Evolutionary conservation across 495 filamentous ascomycete species (phyloP), one percentile per base, ranked within the genome.

Genomic region (Aspergillus baeticus): DNA sequence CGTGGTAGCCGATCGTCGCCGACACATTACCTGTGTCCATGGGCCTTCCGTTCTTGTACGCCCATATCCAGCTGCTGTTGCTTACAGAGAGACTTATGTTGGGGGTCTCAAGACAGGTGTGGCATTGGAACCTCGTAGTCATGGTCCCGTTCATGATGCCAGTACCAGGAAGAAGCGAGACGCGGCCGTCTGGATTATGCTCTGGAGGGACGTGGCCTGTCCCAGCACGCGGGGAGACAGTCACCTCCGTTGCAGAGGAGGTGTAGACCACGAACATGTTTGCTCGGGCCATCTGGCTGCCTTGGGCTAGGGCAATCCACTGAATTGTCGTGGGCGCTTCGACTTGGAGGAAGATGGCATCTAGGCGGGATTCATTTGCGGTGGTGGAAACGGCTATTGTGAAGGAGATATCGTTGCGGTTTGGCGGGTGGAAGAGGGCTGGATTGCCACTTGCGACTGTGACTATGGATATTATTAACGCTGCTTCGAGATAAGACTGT

Each of bases 191-290:
- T 6, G 70, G 66, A 64, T 85, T 75, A 48, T 69, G 69, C 8
- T 54, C 17, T 0, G 86, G 86, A 64, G 77, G 64, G n/a, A 64
- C 45, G 59, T 86, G 68, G 10, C 72, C 74, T 13, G 58, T 63
- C 20, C 80, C 80, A 14, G 66, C 61, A n/a, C 86, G 77, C 4
- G 82, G 76, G 21, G 84, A 87, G 34, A 87, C 53, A 0, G 86
- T 89, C 62, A 87, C 72, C 60, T 87, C 87, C 13, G n/a, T 59
- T 26, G 82, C 81, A 8, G 54, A 57, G 5, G 81, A 79, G 17
- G 80, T 65, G 65, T 87, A 89, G 63, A 86, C 78, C 20, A 88
- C 61, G 63, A 89, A 87, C 23, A 89, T 85, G 59, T 83, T 82
- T 21, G 86, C 71, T 13, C 76, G 79, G 10, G 61, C 55, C 86